Base-by-base conservation (phyloP, 164 flowering plant species). In the Berberis vulgaris region DNA sequence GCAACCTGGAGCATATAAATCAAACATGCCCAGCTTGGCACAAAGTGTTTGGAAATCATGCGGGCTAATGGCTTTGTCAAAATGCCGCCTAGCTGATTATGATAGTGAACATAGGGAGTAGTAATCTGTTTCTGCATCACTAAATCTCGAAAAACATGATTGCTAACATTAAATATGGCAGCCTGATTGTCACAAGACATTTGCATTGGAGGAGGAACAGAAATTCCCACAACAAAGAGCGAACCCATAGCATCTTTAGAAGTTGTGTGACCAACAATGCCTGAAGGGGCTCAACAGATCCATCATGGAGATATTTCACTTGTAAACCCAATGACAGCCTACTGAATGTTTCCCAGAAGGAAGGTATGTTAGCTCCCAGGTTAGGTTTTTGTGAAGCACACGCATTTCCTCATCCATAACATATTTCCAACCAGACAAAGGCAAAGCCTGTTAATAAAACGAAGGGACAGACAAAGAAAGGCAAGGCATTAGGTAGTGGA, bases 1-100 rank as follows among this genome's bases (percentile, higher is more conserved):
- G 42, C 61, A 59, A 59, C 4, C 46, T 59, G 26, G 47, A 59
- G 61, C 61, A 43, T 59, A 43, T 38, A 59, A 43, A 59, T 59
- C 9, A 43, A 59, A 43, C 7, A 59, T 43, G 9, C 26, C 26
- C 26, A 26, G 26, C 26, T 26, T 26, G 26, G 26, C 26, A 26
- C 26, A 26, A 26, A 26, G 26, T 26, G 26, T 26, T 26, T 26
- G 26, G 26, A 26, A 26, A 26, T 26, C 26, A 26, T 26, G 26
- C 26, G 26, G 26, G 26, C 26, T 26, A 26, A 26, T 26, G 26
- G 26, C 26, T 26, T 26, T 26, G 26, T 26, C 26, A 26, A 26
- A 26, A 26, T 26, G 26, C 0, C 26, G 26, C 26, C 26, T 26
- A 26, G 26, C 26, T 26, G 26, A 26, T 26, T 26, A 26, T 26